Evolutionary conservation across 1,139 yeast species (phyloP).

Genomic region (Eremothecium sinecaudum): DNA sequence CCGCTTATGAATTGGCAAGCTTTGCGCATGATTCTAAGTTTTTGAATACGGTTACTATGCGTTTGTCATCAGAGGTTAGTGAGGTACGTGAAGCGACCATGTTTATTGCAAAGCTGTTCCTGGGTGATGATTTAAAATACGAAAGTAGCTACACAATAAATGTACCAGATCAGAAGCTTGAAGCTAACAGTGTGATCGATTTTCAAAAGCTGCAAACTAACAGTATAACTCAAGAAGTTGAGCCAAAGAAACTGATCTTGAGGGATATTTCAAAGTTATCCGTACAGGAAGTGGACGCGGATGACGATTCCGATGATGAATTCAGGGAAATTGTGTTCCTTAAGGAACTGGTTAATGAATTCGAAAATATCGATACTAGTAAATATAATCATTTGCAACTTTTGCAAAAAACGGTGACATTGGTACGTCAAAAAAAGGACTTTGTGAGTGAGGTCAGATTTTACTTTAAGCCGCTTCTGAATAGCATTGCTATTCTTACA

Average conservation of each 20-base stretch:
- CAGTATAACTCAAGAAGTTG: background rate
- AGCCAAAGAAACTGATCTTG: background rate
- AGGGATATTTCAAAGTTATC: constrained; percentile 8
- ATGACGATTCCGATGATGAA: constrained; percentile 10
- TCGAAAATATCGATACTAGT: constrained; percentile 15
- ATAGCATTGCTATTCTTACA: constrained; percentile 37
- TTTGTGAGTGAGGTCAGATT: constrained; percentile 33
- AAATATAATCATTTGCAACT: constrained; percentile 15
- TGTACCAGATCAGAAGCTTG: constrained; percentile 14
- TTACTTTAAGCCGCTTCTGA: constrained; percentile 40
- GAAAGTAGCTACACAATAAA: constrained; percentile 26
- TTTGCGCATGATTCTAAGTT: constrained; percentile 24
- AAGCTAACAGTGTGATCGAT: background rate
- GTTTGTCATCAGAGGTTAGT: constrained; percentile 25
- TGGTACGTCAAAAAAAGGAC: constrained; percentile 32
- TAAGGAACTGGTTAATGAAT: constrained; percentile 30
- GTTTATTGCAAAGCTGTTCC: constrained; percentile 32
- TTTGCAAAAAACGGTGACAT: constrained; percentile 26
- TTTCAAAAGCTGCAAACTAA: background rate
- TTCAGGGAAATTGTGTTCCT: constrained; percentile 27
- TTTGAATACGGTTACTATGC: constrained; percentile 30
- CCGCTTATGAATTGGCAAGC: constrained; percentile 10
- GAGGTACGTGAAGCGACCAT: constrained; percentile 32
- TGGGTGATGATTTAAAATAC: constrained; percentile 28
- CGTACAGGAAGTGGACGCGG: constrained; percentile 18